Percentiles rank a stretch among this genome's conserved stretches.
Evolutionary conservation across 352 stramenopile genomes (phyloP).

Genomic region (Phytopythium chamaehyphon): DNA sequence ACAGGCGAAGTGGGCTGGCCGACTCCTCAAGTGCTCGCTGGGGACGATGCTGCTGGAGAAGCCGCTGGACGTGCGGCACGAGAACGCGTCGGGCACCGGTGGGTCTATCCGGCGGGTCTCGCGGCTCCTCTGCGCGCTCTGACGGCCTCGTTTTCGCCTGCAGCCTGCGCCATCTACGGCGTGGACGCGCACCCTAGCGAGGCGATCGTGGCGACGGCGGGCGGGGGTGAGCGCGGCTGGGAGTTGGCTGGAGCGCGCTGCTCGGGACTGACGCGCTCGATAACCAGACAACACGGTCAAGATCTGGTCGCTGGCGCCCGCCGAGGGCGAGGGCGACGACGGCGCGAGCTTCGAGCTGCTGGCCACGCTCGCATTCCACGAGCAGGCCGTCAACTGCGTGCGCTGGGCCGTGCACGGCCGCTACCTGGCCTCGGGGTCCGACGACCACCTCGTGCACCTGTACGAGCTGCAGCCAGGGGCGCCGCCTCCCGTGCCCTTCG

Average conservation of each 20-base stretch:
- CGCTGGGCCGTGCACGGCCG: slow-evolving; percentile 74
- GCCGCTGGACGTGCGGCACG: slow-evolving; percentile 67
- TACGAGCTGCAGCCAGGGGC: slow-evolving; percentile 72
- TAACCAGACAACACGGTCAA: slow-evolving; percentile 66
- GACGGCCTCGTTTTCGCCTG: neutral
- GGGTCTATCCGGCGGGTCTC: slow-evolving; percentile 10
- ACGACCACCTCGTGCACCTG: slow-evolving; percentile 81
- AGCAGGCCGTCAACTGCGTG: slow-evolving; percentile 86
- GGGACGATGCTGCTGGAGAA: slow-evolving; percentile 78
- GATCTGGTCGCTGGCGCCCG: slow-evolving; percentile 63
- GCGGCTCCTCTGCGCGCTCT: neutral
- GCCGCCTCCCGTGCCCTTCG: slow-evolving; percentile 68
- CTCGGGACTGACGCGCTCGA: too few species aligned
- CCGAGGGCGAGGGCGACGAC: slow-evolving; percentile 31
- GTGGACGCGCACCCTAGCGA: slow-evolving; percentile 78
- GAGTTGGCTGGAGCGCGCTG: neutral
- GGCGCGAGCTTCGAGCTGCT: slow-evolving; percentile 76
- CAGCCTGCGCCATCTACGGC: slow-evolving; percentile 80
- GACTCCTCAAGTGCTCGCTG: neutral
- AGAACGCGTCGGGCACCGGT: slow-evolving; percentile 67
- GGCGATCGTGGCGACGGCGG: slow-evolving; percentile 70
- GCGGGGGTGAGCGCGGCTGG: slow-evolving; percentile 63
- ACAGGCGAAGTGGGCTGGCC: neutral
- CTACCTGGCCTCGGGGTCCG: slow-evolving; percentile 78
- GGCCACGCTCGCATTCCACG: slow-evolving; percentile 74